Evolutionary conservation across 2,329 filamentous ascomycete species (phyloP), one percentile per base, ranked within the genome.

Genomic region (Fusarium xyrophilum): DNA sequence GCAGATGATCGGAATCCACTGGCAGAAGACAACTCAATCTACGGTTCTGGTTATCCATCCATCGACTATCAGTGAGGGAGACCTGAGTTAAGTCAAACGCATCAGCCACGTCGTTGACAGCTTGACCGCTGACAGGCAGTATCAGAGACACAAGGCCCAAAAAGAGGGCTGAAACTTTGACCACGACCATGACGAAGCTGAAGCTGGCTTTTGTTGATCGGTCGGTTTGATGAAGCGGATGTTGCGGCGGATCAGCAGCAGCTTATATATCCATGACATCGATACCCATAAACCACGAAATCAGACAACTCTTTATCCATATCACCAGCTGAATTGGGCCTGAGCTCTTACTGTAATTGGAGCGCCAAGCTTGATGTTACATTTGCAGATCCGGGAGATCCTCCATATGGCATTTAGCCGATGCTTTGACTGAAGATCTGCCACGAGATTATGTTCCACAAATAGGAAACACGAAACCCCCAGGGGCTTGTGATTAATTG

Each of bases 21-120:
- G 66, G 56, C 0, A 69, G 39, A 8, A 69, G 66, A 19, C 69
- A 69, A 21, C 40, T 67, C 28, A 67, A 17, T 11, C 66, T 69
- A 14, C 66, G 44, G 12, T 63, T 61, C 38, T 69, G 66, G n/a
- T 69, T 69, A 7, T 69, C 66, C 56, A 67, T 63, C 66, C 66
- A 69, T 27, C 66, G 66, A 36, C 66, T 68, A 15, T 69, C 65
- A 6, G 65, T 68, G 1, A 68, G 48, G 8, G 65, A 50, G 2
- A 68, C 66, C 4, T 68, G 38, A 3, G 50, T 56, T 12, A 68
- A 5, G 3, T 63, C 65, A 6, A 68, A 68, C 2, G 60, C 60
- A 12, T 50, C 46, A 13, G 65, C 62, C 2, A 60, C n/a, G 5
- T 65, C 55, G 10, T 53, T 40, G 30, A 69, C 42, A 21, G 39